Evolutionary conservation across 148 eudicot species (phyloP), one percentile per base, ranked within the genome.

Genomic region (Camellia granthamiana): DNA sequence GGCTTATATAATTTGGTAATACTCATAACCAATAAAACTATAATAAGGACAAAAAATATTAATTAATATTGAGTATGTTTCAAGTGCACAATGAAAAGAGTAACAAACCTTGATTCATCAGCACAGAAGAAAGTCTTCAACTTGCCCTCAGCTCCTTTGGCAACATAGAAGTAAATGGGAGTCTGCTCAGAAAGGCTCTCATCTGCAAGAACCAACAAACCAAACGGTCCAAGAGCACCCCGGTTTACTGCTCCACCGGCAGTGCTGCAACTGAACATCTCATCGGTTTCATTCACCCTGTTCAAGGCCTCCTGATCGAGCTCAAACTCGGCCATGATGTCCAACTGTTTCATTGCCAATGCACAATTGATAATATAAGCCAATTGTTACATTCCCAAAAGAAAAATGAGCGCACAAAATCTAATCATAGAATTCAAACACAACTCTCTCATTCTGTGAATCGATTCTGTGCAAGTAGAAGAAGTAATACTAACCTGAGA

Each of bases 141-240:
- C 71, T 55, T 72, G 75, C 88, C 88, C 69, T 63, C 73, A 1
- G 43, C 7, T 7, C 74, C 82, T 77, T 91, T 91, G 43, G 80
- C 64, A 3, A 91, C 72, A 44, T 91, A 89, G 84, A 91, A 91
- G 71, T 89, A 91, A 14, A 91, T 79, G 0, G 94, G 89, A 52
- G 94, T 91, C 10, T 74, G 86, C 81, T 91, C 94, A 5, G 86
- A 64, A 3, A 77, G 72, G 15, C 61, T 79, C 1, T 60, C 66
- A 12, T 84, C 82, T 9, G 89, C 82, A 23, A 85, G 86, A 64
- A 91, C 88, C 52, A 89, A 68, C 12, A 91, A 4, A 4, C 94
- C 94, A 14, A 91, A 91, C 1, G 92, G 94, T 18, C 94, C 94
- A 3, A 91, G 82, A 3, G 92, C 88, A 10, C 92, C 94, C 19